Conservation (phyloP, 2,329 filamentous ascomycete species). For the Trichoderma cornu-damae region DNA sequence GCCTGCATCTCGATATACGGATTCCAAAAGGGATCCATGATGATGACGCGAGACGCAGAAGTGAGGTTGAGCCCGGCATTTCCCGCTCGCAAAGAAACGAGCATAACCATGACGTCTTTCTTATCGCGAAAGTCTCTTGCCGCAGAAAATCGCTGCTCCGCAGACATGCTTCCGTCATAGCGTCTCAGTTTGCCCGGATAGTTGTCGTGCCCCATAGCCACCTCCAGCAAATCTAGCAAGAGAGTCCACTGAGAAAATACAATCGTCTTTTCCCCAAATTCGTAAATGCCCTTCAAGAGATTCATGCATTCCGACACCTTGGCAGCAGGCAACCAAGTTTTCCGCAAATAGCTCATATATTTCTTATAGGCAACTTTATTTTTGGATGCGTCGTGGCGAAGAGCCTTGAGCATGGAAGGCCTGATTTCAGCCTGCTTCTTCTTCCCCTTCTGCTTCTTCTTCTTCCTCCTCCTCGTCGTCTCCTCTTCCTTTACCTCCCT, state of each 20-base stretch:
- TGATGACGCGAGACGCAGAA: constrained; percentile 76
- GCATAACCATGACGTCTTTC: constrained; percentile 63
- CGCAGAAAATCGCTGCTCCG: constrained; percentile 61
- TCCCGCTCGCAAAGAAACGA: constrained; percentile 77
- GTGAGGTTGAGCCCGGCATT: constrained; percentile 82
- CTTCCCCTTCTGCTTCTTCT: constrained; percentile 35
- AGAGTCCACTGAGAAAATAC: constrained; percentile 76
- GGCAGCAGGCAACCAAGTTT: constrained; percentile 68
- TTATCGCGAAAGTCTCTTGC: constrained; percentile 62
- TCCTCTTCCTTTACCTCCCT: constrained; percentile 27
- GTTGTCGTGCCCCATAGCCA: constrained; percentile 61
- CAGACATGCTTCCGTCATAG: constrained; percentile 77
- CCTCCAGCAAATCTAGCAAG: constrained; percentile 67
- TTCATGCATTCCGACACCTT: constrained; percentile 76
- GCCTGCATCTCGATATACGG: constrained; percentile 90
- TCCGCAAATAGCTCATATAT: constrained; percentile 64
- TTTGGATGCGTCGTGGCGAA: constrained; percentile 62
- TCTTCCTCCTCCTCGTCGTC: constrained; percentile 28
- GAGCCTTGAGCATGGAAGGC: constrained; percentile 52
- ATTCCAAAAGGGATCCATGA: constrained; percentile 93
- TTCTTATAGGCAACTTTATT: constrained; percentile 60
- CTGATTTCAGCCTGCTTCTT: constrained; percentile 42
- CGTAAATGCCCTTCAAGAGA: constrained; percentile 63
- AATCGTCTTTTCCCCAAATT: constrained; percentile 62
- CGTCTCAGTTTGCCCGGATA: constrained; percentile 59